Evolutionary conservation across 768 basidiomycete genomes (phyloP).

Genomic region (Suillus lakei): DNA sequence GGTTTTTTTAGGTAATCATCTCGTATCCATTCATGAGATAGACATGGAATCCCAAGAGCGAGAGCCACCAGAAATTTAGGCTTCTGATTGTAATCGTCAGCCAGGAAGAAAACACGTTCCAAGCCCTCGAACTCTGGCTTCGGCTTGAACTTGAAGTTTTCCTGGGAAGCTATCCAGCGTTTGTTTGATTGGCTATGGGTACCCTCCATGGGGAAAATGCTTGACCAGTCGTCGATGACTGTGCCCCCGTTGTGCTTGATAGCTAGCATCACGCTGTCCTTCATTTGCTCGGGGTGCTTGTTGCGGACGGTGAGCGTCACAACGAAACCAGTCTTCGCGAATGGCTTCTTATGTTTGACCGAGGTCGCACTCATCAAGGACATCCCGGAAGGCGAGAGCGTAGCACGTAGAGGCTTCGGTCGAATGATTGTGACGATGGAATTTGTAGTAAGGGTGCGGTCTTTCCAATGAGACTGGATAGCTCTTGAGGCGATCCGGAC

Average conservation of each 20-base stretch:
- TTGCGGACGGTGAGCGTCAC: slow-evolving; percentile 53
- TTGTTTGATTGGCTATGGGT: slow-evolving; percentile 45
- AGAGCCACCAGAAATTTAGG: slow-evolving; percentile 84
- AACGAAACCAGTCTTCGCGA: slow-evolving; percentile 60
- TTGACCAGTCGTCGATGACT: slow-evolving; percentile 66
- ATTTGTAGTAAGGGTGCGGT: slow-evolving; percentile 50
- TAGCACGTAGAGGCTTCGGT: slow-evolving; percentile 38
- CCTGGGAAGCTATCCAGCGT: slow-evolving; percentile 55
- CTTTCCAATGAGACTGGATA: slow-evolving; percentile 55
- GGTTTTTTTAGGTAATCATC: slow-evolving; percentile 35
- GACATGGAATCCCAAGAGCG: slow-evolving; percentile 85
- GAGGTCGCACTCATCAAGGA: slow-evolving; percentile 46
- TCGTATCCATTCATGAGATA: slow-evolving; percentile 62
- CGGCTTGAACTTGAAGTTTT: slow-evolving; percentile 50
- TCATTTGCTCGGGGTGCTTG: slow-evolving; percentile 43
- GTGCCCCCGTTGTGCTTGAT: slow-evolving; percentile 59
- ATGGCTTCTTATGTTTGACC: slow-evolving; percentile 39
- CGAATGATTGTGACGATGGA: slow-evolving; percentile 47
- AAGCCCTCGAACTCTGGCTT: slow-evolving; percentile 39
- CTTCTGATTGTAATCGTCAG: slow-evolving; percentile 69
- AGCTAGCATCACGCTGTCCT: slow-evolving; percentile 43
- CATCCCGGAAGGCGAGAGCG: slow-evolving; percentile 53
- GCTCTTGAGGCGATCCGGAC: slow-evolving; percentile 58
- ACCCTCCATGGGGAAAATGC: slow-evolving; percentile 61
- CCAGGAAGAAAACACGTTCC: slow-evolving; percentile 64